phyloP scores from a whole-genome alignment of 2,329 filamentous ascomycete genomes.

The Colletotrichum gloeosporioides region DNA sequence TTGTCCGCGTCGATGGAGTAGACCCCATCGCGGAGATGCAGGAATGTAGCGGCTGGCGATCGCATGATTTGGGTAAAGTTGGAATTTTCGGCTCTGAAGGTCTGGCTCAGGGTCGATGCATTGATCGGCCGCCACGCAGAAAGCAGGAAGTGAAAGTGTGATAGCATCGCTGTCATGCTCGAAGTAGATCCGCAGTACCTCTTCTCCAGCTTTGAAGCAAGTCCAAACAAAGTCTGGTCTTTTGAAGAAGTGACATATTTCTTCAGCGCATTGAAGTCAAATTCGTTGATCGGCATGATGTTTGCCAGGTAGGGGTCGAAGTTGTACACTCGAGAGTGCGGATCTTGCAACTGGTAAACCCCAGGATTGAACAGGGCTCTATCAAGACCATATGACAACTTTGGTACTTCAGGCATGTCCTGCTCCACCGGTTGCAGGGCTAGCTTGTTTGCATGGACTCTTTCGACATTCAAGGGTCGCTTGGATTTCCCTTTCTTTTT shows the following conservation, averaged over 20 bases:
- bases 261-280: constrained; percentile 87
- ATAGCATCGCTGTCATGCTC: constrained; percentile 87
- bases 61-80: constrained; percentile 76
- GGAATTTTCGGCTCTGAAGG: constrained; percentile 64
- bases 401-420: constrained; percentile 53
- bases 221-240: constrained; percentile 72
- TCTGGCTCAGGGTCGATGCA: constrained; percentile 67
- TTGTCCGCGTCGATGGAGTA: constrained; percentile 98
- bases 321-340: constrained; percentile 87
- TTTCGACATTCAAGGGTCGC: neutral
- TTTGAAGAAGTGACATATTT: constrained; percentile 91
- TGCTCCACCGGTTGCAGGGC: constrained; percentile 34
- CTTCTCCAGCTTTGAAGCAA: constrained; percentile 70
- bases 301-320: constrained; percentile 93
- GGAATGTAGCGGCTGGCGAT: constrained; percentile 79
- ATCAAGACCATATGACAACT: constrained; percentile 77
- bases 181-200: constrained; percentile 96
- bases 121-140: constrained; percentile 83
- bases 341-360: constrained; percentile 90
- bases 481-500: neutral
- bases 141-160: constrained; percentile 92
- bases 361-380: constrained; percentile 95
- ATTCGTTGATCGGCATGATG: constrained; percentile 93
- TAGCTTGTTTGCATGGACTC: constrained; percentile 20
- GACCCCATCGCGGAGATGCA: constrained; percentile 80